Percentiles rank a stretch among this genome's conserved stretches.
These are phyloP conservation scores for Rhynchospora breviuscula DNA, from an alignment of 176 grass and related monocot genomes.

Conservation along the genomic window DNA sequence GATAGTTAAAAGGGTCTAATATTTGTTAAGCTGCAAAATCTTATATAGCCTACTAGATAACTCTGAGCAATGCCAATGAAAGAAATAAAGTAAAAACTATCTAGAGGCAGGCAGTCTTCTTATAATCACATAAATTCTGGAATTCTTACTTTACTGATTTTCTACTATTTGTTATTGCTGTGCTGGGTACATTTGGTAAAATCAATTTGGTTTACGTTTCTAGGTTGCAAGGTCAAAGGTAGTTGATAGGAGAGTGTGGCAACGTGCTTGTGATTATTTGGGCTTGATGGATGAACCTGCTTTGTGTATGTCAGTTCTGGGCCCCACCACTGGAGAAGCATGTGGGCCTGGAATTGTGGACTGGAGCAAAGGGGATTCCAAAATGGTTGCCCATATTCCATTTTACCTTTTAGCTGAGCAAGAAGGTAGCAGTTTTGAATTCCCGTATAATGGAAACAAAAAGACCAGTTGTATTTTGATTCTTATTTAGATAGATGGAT, in stretches of 20 bases:
- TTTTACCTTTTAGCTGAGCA: constrained; percentile 74
- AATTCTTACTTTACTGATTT: constrained; percentile 1
- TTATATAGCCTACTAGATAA: background rate
- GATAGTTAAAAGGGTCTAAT: background rate
- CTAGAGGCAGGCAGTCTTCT: background rate
- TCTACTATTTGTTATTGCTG: background rate
- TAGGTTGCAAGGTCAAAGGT: constrained; percentile 74
- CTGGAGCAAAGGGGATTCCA: constrained; percentile 73
- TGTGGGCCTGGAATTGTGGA: constrained; percentile 81
- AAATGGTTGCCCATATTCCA: constrained; percentile 87
- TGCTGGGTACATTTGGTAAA: background rate
- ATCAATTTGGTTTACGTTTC: constrained; percentile 7
- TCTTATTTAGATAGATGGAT: background rate
- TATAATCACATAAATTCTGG: background rate
- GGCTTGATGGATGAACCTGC: constrained; percentile 89
- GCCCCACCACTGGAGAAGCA: constrained; percentile 44
- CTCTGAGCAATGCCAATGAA: background rate
- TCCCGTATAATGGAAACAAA: background rate
- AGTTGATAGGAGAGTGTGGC: constrained; percentile 77
- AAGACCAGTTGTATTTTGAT: constrained; percentile 3
- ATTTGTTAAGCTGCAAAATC: background rate
- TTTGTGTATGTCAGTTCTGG: constrained; percentile 70
- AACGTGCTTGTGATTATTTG: constrained; percentile 84
- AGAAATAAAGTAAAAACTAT: background rate
- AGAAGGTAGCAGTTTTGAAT: constrained; percentile 49